Evolutionary conservation across 768 basidiomycete genomes (phyloP), one percentile per base, ranked within the genome.

Genomic region (Russula griseocarnosa): DNA sequence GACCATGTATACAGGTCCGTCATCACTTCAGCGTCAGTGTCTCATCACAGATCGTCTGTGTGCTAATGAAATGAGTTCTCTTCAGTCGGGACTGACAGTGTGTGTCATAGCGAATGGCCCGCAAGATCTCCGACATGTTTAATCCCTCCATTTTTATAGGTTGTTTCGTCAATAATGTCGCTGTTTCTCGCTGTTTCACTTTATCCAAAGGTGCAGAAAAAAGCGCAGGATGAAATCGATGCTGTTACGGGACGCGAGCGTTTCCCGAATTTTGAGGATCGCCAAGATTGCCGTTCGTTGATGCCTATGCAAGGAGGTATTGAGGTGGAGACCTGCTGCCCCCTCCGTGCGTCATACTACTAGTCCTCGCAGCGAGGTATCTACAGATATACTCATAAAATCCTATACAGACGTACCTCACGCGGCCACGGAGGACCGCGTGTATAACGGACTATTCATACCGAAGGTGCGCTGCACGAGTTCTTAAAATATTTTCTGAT

Each of bases 211-310:
- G 49, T 58, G 18, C 65, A 66, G 32, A 56, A 28, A n/a, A 42
- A 42, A 3, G 65, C 65, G 30, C 65, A 66, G 18, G 57, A 55
- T 10, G 57, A 66, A 42, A 34, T 66, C 1, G 66, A 66, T 62
- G 18, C 26, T 11, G 53, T 66, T 16, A 14, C 59, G 4, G 47
- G 52, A 32, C 38, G 61, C 36, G 49, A 58, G 10, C 47, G 66
- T 7, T 58, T 66, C 7, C 66, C 66, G 10, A 49, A 8, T 3
- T 49, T 63, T 1, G 66, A 66, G 11, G 66, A 66, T 20, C 53
- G 36, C 36, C 44, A 8, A 26, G 51, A 9, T 38, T 66, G 26
- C 66, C 61, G 1, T 66, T 63, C 10, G 36, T 63, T 10, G 58
- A 63, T 16, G 66, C 66, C 26, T 66, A 18, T 66, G 55, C 50